These are phyloP conservation scores for Iberis amara DNA, from an alignment of 441 rosid species.

Conservation along the genomic window DNA sequence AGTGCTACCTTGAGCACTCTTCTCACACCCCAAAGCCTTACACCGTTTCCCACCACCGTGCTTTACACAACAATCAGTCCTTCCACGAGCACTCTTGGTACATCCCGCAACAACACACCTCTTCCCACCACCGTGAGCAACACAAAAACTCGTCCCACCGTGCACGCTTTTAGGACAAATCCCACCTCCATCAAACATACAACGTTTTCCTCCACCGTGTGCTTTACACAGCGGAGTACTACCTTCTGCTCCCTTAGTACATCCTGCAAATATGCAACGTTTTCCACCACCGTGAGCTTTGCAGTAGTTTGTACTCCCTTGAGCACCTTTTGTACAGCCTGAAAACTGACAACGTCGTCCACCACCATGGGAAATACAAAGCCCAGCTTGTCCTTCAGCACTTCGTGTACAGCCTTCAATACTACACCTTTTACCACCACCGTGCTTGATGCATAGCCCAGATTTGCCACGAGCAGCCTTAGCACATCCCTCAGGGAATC, in stretches of 20 bases:
- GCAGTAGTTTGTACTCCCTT: slow-evolving; percentile 82
- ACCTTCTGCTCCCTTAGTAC: slow-evolving; percentile 91
- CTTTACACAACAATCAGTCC: slow-evolving; percentile 82
- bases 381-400: slow-evolving; percentile 90
- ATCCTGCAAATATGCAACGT: slow-evolving; percentile 82
- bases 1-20: slow-evolving; percentile 97
- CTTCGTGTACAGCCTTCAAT: slow-evolving; percentile 73
- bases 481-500: slow-evolving; percentile 54
- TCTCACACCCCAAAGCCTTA: slow-evolving; percentile 58
- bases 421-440: slow-evolving; percentile 90
- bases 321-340: slow-evolving; percentile 75
- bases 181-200: slow-evolving; percentile 86
- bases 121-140: slow-evolving; percentile 95
- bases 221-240: slow-evolving; percentile 91
- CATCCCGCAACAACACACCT: slow-evolving; percentile 76
- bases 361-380: slow-evolving; percentile 97
- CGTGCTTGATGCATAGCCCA: slow-evolving; percentile 87
- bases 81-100: slow-evolving; percentile 89
- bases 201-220: slow-evolving; percentile 96
- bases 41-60: slow-evolving; percentile 96
- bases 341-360: slow-evolving; percentile 71
- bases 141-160: slow-evolving; percentile 89
- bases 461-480: slow-evolving; percentile 93
- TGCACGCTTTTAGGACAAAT: slow-evolving; percentile 93
- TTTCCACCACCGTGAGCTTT: slow-evolving; percentile 99